Conservation (phyloP, 306 rosid genomes). For the Argentina anserina region DNA sequence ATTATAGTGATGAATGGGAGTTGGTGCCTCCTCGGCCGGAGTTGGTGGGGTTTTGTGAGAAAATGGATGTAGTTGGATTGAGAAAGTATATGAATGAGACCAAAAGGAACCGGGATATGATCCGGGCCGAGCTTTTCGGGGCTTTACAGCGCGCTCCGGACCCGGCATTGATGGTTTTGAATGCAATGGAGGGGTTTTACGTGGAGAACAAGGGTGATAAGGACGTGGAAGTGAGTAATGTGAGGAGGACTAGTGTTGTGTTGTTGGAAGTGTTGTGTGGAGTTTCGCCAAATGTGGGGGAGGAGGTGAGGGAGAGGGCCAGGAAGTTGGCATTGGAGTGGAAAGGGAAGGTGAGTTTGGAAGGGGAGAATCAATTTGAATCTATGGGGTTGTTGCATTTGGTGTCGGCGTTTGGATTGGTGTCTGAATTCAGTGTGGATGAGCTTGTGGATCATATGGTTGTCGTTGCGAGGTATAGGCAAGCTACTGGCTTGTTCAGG, state of each 20-base stretch:
- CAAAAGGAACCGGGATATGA: constrained; percentile 26
- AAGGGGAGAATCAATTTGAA: constrained; percentile 30
- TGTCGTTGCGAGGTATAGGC: constrained; percentile 34
- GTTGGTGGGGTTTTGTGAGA: constrained; percentile 47
- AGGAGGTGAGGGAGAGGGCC: constrained; percentile 45
- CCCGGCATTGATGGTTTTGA: constrained; percentile 49
- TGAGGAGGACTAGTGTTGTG: constrained; percentile 48
- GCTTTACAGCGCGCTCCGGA: constrained; percentile 48
- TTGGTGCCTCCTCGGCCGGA: constrained; percentile 33
- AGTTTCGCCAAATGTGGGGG: constrained; percentile 31
- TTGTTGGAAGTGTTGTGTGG: constrained; percentile 52
- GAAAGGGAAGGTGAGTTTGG: constrained; percentile 38
- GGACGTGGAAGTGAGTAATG: constrained; percentile 26
- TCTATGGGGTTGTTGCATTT: constrained; percentile 60
- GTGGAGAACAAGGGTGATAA: constrained; percentile 9
- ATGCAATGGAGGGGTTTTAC: constrained; percentile 56
- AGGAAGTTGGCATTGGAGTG: constrained; percentile 45
- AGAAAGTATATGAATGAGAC: constrained; percentile 36
- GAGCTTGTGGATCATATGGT: constrained; percentile 49
- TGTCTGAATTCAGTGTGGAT: constrained; percentile 40
- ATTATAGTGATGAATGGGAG: constrained; percentile 1
- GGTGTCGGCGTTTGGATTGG: constrained; percentile 53
- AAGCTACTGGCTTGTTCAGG: constrained; percentile 45
- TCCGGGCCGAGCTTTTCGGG: constrained; percentile 46
- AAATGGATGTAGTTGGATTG: constrained; percentile 63